Evolutionary conservation across 2,329 filamentous ascomycete species (phyloP), one percentile per base, ranked within the genome.

Genomic region (Stylonectria norvegica): DNA sequence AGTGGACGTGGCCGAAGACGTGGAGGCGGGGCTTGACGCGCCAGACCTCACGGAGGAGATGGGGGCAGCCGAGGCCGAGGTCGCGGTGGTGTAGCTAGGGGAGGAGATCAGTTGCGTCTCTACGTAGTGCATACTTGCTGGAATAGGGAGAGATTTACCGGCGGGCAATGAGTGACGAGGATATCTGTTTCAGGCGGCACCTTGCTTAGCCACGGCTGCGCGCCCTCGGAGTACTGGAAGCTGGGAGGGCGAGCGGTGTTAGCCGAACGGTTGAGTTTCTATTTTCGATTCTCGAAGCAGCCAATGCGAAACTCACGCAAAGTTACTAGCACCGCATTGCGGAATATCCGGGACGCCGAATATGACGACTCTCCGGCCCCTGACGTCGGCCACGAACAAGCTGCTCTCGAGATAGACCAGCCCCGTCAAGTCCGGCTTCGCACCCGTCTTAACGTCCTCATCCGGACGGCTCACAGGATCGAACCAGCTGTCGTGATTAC

Each of bases 401-500:
- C 76, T 73, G 52, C 86, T 82, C 63, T 94, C 79, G 3, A 95
- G 77, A 62, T 95, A 95, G 53, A 81, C 72, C 34, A 95, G 68
- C 30, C 72, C 72, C 38, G 76, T 81, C 69, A 87, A 81, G 52
- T 88, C 71, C 12, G 90, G 71, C 20, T 61, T 64, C 46, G 68
- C 67, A n/a, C 62, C 62, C 2, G 67, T 64, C n/a, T 69, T 58
- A 15, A 72, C 70, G 57, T 88, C 81, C 32, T 76, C 70, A 8
- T 72, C 65, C 12, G 62, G 64, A 4, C 86, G 75, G 11, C 79
- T 81, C 22, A 72, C 70, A 17, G 77, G 70, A 62, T 95, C 91
- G 46, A 95, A 85, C 70, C 81, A 94, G 55, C 80, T 83, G 59
- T 96, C 91, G 62, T 96, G 91, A 60, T 96, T 96, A 1, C 91